Percentiles rank a stretch among this genome's conserved stretches.
Evolutionary conservation across 345 rosid species (phyloP).

Genomic region (Raphanus sativus): DNA sequence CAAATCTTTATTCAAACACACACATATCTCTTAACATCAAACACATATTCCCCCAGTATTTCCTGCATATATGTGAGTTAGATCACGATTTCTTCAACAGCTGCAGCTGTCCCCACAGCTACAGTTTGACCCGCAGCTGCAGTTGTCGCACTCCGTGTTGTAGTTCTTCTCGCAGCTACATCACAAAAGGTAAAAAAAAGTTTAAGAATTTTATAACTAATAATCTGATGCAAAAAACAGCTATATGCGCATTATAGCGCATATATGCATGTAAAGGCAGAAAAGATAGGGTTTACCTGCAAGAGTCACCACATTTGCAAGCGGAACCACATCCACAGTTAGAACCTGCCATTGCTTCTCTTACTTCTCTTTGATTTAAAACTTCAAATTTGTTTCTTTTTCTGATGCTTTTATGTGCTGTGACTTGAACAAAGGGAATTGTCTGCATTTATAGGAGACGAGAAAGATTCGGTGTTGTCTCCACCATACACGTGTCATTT

Average conservation of each 20-base stretch:
- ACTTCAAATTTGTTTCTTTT: not conserved
- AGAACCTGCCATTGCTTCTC: constrained; percentile 35
- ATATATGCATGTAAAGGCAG: not conserved
- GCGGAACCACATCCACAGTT: constrained; percentile 47
- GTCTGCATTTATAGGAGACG: constrained; percentile 28
- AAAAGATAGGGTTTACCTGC: constrained; percentile 34
- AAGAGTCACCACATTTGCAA: constrained; percentile 47
- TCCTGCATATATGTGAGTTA: constrained; percentile 5
- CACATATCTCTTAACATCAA: constrained; percentile 24
- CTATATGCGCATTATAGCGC: too few relatives aligned
- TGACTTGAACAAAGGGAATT: constrained; percentile 14
- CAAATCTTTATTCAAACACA: constrained; percentile 29
- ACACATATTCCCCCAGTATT: not conserved
- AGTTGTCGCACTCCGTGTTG: constrained; percentile 40
- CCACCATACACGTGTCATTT: constrained; percentile 36
- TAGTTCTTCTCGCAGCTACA: constrained; percentile 43
- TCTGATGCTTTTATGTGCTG: constrained; percentile 4
- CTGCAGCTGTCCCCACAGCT: constrained; percentile 50
- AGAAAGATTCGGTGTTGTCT: not conserved
- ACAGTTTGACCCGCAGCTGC: constrained; percentile 81
- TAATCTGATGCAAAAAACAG: not conserved
- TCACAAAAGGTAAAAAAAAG: not conserved
- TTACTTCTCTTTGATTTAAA: constrained; percentile 22
- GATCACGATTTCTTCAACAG: constrained; percentile 37
- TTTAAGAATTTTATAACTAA: not conserved